Evolutionary conservation across 192 early-diverging fungal genomes (phyloP).

Genomic region (Pilobolus umbonatus): DNA sequence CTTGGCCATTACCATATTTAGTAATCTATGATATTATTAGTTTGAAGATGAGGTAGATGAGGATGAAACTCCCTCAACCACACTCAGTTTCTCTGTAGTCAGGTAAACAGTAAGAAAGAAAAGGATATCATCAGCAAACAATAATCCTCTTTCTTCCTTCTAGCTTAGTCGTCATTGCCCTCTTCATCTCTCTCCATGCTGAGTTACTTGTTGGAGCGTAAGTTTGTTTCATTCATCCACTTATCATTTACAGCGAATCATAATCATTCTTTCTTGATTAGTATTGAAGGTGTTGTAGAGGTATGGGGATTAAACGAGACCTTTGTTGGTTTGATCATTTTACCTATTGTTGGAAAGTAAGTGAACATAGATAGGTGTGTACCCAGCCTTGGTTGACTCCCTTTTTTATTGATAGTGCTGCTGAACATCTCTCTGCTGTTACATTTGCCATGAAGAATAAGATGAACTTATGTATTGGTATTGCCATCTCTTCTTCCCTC

Average conservation of each 20-base stretch:
- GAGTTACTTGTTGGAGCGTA: conserved; percentile 74
- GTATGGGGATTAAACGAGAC: conserved; percentile 65
- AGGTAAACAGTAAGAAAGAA: conserved; percentile 22
- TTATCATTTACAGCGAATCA: background rate
- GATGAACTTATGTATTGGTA: conserved; percentile 73
- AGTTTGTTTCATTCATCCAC: conserved; percentile 22
- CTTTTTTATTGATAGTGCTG: conserved; percentile 24
- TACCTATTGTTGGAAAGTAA: conserved; percentile 88
- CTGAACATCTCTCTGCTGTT: conserved; percentile 81
- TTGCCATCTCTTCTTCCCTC: conserved; percentile 38
- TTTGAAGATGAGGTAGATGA: conserved; percentile 42
- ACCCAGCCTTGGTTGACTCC: conserved; percentile 12
- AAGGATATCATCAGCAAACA: background rate
- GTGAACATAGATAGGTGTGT: conserved; percentile 18
- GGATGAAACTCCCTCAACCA: conserved; percentile 56
- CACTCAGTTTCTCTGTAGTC: conserved; percentile 49
- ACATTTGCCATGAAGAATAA: conserved; percentile 85
- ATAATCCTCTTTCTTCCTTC: background rate
- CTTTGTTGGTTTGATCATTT: conserved; percentile 89
- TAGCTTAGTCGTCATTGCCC: conserved; percentile 55
- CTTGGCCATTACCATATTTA: background rate
- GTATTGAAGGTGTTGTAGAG: conserved; percentile 64
- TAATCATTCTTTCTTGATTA: background rate
- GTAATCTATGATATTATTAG: conserved; percentile 6
- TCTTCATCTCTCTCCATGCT: conserved; percentile 70